Evolutionary conservation across 192 early-diverging fungal species (phyloP), one percentile per base, ranked within the genome.

Genomic region (Lobulomyces angularis): DNA sequence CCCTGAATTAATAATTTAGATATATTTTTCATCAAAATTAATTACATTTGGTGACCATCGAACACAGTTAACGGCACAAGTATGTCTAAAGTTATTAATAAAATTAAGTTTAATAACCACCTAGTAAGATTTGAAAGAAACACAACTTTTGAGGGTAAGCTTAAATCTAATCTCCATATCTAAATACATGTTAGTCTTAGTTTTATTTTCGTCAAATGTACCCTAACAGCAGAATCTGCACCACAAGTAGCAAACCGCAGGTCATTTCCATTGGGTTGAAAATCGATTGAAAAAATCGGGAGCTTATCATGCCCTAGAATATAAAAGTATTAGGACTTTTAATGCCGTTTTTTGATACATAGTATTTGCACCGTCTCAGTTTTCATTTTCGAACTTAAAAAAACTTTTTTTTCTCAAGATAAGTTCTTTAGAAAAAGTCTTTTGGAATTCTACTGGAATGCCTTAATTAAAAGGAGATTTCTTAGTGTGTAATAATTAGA

Each of bases 301-400:
- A 80, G 64, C 45, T 77, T 79, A 47, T 85, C 92, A 53, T 97
- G 92, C 92, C 92, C 93, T 50, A 85, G 80, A 58, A 97, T 89
- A 62, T 90, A 23, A 11, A 51, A 9, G 31, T 16, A 32, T n/a
- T n/a, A n/a, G n/a, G n/a, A n/a, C n/a, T n/a, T n/a, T n/a, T n/a
- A n/a, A n/a, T n/a, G n/a, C n/a, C n/a, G n/a, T n/a, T n/a, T n/a
- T n/a, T n/a, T n/a, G n/a, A n/a, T n/a, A n/a, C n/a, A n/a, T n/a
- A n/a, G n/a, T n/a, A n/a, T n/a, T n/a, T n/a, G n/a, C n/a, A n/a
- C n/a, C n/a, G n/a, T n/a, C n/a, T n/a, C n/a, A n/a, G n/a, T n/a
- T n/a, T n/a, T n/a, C n/a, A n/a, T n/a, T n/a, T n/a, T n/a, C n/a
- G n/a, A n/a, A n/a, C n/a, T n/a, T n/a, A n/a, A n/a, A n/a, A n/a